Conservation (phyloP, 192 early-diverging fungal species). For the Podila verticillata region DNA sequence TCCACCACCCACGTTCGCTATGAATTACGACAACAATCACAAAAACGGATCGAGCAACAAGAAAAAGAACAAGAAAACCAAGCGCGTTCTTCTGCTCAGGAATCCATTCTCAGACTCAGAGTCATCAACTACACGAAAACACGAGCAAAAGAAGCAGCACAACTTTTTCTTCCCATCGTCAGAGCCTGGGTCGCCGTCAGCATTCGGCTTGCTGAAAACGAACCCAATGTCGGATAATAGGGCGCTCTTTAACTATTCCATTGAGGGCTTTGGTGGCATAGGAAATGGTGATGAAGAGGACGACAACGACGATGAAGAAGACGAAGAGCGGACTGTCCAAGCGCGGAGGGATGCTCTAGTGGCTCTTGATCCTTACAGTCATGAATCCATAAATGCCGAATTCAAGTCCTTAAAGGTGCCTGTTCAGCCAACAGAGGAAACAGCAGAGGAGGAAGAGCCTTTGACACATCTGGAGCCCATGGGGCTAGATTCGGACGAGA, state of each 20-base stretch:
- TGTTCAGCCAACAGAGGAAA: neutral
- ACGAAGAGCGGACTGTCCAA: slow-evolving; percentile 28
- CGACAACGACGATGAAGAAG: slow-evolving; percentile 9
- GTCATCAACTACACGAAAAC: neutral
- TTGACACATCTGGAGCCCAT: too few relatives aligned
- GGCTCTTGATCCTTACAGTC: slow-evolving; percentile 24
- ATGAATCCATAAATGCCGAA: slow-evolving; percentile 12
- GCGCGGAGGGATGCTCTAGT: slow-evolving; percentile 25
- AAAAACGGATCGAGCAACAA: neutral
- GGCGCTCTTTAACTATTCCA: neutral
- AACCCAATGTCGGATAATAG: slow-evolving; percentile 10
- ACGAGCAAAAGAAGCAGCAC: neutral
- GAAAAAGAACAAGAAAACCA: neutral
- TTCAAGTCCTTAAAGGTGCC: slow-evolving; percentile 19
- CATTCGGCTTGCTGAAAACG: too few relatives aligned
- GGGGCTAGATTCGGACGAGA: too few relatives aligned
- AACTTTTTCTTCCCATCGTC: too few relatives aligned
- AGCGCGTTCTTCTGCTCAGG: neutral
- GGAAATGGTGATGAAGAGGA: neutral
- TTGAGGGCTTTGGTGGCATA: neutral
- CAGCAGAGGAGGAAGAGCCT: too few relatives aligned
- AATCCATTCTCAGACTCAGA: slow-evolving; percentile 7
- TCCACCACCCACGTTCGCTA: neutral
- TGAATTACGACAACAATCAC: neutral
- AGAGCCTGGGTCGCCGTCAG: too few relatives aligned